A percentile compares a stretch with the other conserved stretches of the same genome.
Evolutionary conservation across 169 alveolate genomes (phyloP).

Genomic region (Blepharisma undulans): DNA sequence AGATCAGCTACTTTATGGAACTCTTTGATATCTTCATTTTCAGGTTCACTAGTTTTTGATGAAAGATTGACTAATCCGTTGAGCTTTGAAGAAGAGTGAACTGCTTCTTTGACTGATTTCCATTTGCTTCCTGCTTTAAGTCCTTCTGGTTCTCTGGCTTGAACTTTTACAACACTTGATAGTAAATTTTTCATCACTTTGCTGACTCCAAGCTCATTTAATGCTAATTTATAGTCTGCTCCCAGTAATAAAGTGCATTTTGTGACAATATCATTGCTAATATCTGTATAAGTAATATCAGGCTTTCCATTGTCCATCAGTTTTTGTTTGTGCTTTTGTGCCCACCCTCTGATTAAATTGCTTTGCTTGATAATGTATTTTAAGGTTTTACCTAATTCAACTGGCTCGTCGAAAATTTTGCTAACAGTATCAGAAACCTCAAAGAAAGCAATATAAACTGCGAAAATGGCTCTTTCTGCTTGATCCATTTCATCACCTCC

Average conservation of each 20-base stretch:
- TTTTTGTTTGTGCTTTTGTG: conserved; percentile 7
- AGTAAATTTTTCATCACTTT: not conserved
- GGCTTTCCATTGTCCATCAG: not conserved
- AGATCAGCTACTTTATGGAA: conserved; percentile 15
- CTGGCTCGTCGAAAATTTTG: not conserved
- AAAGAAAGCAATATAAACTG: conserved; percentile 20
- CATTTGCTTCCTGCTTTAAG: conserved; percentile 20
- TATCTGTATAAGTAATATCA: not conserved
- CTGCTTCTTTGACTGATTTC: not conserved
- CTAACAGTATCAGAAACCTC: conserved; percentile 3
- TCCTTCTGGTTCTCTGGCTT: not conserved
- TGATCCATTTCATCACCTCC: conserved; percentile 18
- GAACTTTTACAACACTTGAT: not conserved
- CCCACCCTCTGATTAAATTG: conserved; percentile 10
- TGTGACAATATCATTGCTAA: not conserved
- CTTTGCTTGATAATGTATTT: conserved; percentile 14
- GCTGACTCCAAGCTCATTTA: conserved; percentile 31
- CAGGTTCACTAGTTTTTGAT: not conserved
- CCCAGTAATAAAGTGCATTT: conserved; percentile 13
- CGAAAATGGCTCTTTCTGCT: conserved; percentile 34
- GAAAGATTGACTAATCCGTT: not conserved
- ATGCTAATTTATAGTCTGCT: not conserved
- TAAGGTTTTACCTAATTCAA: not conserved
- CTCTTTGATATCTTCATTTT: conserved; percentile 32
- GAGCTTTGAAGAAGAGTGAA: not conserved